Percentiles rank a stretch among this genome's conserved stretches.
These are phyloP conservation scores for Phialophora expanda DNA, from an alignment of 2,329 filamentous ascomycete species.

Conservation along the genomic window DNA sequence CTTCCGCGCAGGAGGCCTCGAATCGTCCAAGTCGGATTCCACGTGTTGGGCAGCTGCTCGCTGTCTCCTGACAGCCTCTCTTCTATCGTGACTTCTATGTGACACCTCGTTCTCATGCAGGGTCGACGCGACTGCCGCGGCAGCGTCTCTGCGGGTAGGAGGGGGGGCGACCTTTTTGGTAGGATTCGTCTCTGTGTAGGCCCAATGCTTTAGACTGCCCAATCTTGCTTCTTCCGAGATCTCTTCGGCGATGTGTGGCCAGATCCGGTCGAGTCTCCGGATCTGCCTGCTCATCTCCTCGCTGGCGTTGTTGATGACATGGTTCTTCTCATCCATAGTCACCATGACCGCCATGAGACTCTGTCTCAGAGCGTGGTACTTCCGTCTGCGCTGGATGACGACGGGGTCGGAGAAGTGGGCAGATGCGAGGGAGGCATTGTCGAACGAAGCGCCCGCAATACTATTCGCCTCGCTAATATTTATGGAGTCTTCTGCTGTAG, in stretches of 20 bases:
- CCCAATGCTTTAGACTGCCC: conserved; percentile 92
- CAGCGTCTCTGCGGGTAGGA: conserved; percentile 66
- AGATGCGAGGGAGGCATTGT: conserved; percentile 36
- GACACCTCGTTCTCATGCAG: conserved; percentile 82
- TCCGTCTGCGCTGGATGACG: conserved; percentile 59
- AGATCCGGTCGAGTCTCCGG: conserved; percentile 81
- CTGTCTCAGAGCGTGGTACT: conserved; percentile 78
- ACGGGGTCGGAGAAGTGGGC: conserved; percentile 28
- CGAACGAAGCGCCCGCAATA: conserved; percentile 31
- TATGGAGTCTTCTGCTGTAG: conserved; percentile 28
- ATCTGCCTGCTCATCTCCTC: conserved; percentile 87
- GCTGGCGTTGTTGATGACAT: conserved; percentile 90
- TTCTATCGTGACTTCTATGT: conserved; percentile 80
- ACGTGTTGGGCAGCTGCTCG: conserved; percentile 61
- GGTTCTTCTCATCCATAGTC: conserved; percentile 95
- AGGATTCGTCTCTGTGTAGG: conserved; percentile 83
- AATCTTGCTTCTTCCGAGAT: conserved; percentile 94
- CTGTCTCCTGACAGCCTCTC: conserved; percentile 68
- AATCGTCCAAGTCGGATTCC: conserved; percentile 81
- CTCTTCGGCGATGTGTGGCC: conserved; percentile 82
- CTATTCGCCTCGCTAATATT: conserved; percentile 34
- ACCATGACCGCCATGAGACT: conserved; percentile 84
- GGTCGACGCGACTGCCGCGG: conserved; percentile 46
- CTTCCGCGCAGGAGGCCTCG: conserved; percentile 53
- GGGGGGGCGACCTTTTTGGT: conserved; percentile 57